These are phyloP conservation scores for Francoa sonchifolia DNA, from an alignment of 441 rosid genomes.

Conservation along the genomic window DNA sequence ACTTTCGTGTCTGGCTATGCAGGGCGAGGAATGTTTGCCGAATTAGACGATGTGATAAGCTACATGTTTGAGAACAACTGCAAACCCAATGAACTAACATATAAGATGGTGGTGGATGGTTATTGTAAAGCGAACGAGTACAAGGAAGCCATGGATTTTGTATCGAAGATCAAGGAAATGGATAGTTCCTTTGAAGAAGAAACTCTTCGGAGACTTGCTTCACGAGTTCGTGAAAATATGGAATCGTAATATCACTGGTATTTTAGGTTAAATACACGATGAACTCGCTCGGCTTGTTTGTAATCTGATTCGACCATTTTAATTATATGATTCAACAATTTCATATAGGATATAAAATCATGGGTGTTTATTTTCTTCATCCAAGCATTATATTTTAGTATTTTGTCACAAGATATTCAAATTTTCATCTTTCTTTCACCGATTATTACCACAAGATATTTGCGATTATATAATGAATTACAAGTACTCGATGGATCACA, in stretches of 20 bases:
- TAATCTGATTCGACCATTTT: too few species aligned
- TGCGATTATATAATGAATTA: too few species aligned
- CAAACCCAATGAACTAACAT: conserved; percentile 65
- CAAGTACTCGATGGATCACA: too few species aligned
- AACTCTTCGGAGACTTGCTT: conserved; percentile 40
- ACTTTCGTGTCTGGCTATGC: conserved; percentile 71
- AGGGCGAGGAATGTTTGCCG: conserved; percentile 47
- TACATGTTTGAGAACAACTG: conserved; percentile 61
- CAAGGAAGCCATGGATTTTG: conserved; percentile 68
- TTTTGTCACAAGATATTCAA: too few species aligned
- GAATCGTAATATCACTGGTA: conserved; percentile 22
- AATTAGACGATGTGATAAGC: conserved; percentile 51
- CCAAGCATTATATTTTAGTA: too few species aligned
- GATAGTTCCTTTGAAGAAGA: conserved; percentile 41
- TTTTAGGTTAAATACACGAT: neutral
- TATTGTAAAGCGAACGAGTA: conserved; percentile 56
- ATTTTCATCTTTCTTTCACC: too few species aligned
- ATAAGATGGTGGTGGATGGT: conserved; percentile 73
- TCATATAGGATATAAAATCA: too few species aligned
- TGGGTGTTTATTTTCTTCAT: too few species aligned
- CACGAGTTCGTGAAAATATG: conserved; percentile 37
- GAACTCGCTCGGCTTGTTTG: too few species aligned
- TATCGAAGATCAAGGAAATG: conserved; percentile 42
- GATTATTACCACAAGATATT: too few species aligned
- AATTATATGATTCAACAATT: too few species aligned